Evolutionary conservation across 345 rosid species (phyloP), one percentile per base, ranked within the genome.

Genomic region (Raphanus raphanistrum): DNA sequence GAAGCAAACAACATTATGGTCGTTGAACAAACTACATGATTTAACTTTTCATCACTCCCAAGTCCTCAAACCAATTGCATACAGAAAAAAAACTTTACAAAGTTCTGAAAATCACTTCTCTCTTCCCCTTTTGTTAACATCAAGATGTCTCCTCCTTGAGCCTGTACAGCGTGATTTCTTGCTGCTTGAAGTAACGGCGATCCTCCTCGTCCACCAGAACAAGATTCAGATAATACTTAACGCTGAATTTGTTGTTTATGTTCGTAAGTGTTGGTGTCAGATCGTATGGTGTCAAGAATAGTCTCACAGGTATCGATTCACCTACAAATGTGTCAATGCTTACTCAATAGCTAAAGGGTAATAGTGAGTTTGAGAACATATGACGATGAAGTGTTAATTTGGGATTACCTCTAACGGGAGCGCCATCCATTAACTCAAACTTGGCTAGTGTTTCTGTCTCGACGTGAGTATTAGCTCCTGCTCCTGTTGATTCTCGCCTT

Each of bases 401-500:
- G 66, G 65, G 38, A 31, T 25, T 86, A 95, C 99, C 99, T 90
- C 98, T 87, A 57, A 96, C 98, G 0, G 99, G 97, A 85, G 98
- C 97, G 50, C 99, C 99, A 80, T 96, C 99, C 99, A 96, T 96
- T 84, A 96, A 71, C 85, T 93, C 99, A 65, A 89, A 96, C 82
- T 96, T 96, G 31, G 99, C 98, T 7, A 96, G 89, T 8, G 98
- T 96, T 84, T 96, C 98, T 27, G 99, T 93, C 86, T 96, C 99
- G 11, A 96, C 99, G 76, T 91, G 97, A 26, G 98, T 96, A 79
- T 90, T 96, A 67, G 92, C 87, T 68, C 99, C 99, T 61, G 97
- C 86, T 61, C 99, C 99, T 0, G 99, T 96, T 57, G 99, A 93
- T 80, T 96, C 99, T 63, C 97, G 87, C 63, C 97, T 91, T 75